Percentiles rank a stretch among this genome's conserved stretches.
Evolutionary conservation across 192 early-diverging fungal species (phyloP).

Genomic region (Obelidium mucronatum): DNA sequence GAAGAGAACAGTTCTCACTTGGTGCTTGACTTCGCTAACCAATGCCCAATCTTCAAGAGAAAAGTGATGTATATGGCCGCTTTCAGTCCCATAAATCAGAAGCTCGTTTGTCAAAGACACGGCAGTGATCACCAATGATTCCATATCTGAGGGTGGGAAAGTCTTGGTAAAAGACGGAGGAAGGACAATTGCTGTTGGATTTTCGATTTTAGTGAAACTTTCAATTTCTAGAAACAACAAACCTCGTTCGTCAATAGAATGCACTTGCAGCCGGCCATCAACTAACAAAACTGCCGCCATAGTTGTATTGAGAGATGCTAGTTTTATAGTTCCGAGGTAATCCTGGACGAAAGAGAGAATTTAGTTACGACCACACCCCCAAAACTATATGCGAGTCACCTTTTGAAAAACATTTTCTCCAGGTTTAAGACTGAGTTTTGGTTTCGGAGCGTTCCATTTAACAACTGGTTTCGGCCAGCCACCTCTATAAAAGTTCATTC

Average conservation of each 20-base stretch:
- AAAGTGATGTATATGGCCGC: slow-evolving; percentile 45
- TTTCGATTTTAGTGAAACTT: background rate
- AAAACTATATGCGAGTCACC: no score
- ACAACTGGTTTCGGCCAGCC: slow-evolving; percentile 22
- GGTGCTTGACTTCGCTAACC: slow-evolving; percentile 53
- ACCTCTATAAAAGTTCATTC: slow-evolving; percentile 26
- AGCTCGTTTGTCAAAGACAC: slow-evolving; percentile 46
- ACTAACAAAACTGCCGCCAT: slow-evolving; percentile 45
- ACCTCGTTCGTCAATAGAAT: slow-evolving; percentile 46
- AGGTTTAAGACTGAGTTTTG: slow-evolving; percentile 22
- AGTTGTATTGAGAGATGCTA: slow-evolving; percentile 41
- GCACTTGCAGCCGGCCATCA: slow-evolving; percentile 51
- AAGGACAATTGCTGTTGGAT: slow-evolving; percentile 19
- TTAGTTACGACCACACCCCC: no score
- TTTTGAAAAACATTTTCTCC: slow-evolving; percentile 36
- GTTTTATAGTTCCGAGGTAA: slow-evolving; percentile 38
- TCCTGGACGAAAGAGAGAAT: slow-evolving; percentile 26
- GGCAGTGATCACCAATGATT: slow-evolving; percentile 30
- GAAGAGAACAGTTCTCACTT: slow-evolving; percentile 33
- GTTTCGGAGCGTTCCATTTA: slow-evolving; percentile 30
- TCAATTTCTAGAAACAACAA: no score
- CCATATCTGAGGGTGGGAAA: slow-evolving; percentile 44
- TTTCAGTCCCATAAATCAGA: slow-evolving; percentile 47
- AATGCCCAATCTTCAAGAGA: slow-evolving; percentile 50
- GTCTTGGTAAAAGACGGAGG: slow-evolving; percentile 34